Conservation (phyloP, 2,329 filamentous ascomycete species). For the Sporothrix euskadiensis region DNA sequence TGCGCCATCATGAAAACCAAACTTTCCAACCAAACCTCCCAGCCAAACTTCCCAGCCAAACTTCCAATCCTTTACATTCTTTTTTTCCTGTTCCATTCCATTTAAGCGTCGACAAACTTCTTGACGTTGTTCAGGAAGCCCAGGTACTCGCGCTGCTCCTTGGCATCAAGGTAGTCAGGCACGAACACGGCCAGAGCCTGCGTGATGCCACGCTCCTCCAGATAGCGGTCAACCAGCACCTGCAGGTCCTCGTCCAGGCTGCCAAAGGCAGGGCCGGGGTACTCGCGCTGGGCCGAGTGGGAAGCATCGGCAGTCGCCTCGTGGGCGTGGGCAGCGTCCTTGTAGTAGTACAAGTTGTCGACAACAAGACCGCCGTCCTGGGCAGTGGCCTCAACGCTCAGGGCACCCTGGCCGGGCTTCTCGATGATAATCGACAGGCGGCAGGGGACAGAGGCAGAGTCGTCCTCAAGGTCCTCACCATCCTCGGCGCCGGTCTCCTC, state of each 20-base stretch:
- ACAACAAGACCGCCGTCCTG: conserved; percentile 85
- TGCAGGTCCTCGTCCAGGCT: conserved; percentile 96
- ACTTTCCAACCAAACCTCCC: not conserved
- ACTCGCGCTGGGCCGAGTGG: conserved; percentile 74
- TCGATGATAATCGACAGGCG: conserved; percentile 84
- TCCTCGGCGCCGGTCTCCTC: conserved; percentile 60
- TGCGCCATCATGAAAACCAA: conserved; percentile 1
- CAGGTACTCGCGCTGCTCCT: conserved; percentile 98
- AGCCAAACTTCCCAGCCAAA: not conserved
- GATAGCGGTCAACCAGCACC: conserved; percentile 84
- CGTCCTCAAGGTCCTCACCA: conserved; percentile 50
- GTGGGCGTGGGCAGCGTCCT: conserved; percentile 74
- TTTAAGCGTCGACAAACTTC: conserved; percentile 73
- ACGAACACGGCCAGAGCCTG: conserved; percentile 84
- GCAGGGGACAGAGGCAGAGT: conserved; percentile 69
- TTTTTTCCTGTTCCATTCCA: not conserved
- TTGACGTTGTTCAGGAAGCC: conserved; percentile 87
- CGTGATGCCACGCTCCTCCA: conserved; percentile 92
- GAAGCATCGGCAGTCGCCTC: conserved; percentile 73
- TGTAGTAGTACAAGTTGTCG: conserved; percentile 88
- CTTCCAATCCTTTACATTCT: not conserved
- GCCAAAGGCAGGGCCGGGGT: conserved; percentile 88
- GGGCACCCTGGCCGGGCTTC: conserved; percentile 80
- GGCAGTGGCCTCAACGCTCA: conserved; percentile 82
- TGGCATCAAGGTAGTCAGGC: conserved; percentile 94